phyloP scores from a whole-genome alignment of 1,284 basidiomycete species.

The Apiotrichum brassicae region DNA sequence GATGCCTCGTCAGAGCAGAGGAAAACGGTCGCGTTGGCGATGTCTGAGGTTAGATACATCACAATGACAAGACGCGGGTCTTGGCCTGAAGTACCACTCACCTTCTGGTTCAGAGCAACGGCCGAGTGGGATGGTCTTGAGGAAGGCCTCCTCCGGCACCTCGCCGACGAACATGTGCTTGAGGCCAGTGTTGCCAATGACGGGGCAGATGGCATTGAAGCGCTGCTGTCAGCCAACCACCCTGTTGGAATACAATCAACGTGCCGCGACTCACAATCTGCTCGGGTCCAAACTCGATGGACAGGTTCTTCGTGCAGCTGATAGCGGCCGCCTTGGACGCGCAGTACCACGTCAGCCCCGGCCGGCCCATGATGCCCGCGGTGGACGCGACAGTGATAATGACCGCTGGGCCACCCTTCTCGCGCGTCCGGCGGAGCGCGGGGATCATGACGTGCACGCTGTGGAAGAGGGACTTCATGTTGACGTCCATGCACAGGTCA shows the following conservation, averaged over 20 bases:
- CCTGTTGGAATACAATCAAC: too few relatives aligned
- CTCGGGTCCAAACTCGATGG: conserved; percentile 14
- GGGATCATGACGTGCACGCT: conserved; percentile 15
- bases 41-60: conserved; percentile 19
- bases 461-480: conserved; percentile 15
- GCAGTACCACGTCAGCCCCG: conserved; percentile 17
- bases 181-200: conserved; percentile 16
- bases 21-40: conserved; percentile 20
- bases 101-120: conserved; percentile 16
- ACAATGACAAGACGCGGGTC: too few relatives aligned
- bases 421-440: conserved; percentile 7
- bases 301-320: conserved; percentile 13
- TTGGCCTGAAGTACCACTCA: too few relatives aligned
- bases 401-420: conserved; percentile 5
- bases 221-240: conserved; percentile 9
- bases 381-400: conserved; percentile 14
- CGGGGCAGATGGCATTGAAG: conserved; percentile 20
- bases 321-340: conserved; percentile 12
- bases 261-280: conserved; percentile 9
- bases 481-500: conserved; percentile 19
- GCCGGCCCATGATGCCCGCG: conserved; percentile 17
- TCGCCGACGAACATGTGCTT: conserved; percentile 16
- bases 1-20: conserved; percentile 18
- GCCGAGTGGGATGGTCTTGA: conserved; percentile 13
- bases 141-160: conserved; percentile 12